Percentiles rank a stretch among this genome's conserved stretches.
Evolutionary conservation across 2,329 filamentous ascomycete genomes (phyloP).

Genomic region (Chlorencoelia australis): DNA sequence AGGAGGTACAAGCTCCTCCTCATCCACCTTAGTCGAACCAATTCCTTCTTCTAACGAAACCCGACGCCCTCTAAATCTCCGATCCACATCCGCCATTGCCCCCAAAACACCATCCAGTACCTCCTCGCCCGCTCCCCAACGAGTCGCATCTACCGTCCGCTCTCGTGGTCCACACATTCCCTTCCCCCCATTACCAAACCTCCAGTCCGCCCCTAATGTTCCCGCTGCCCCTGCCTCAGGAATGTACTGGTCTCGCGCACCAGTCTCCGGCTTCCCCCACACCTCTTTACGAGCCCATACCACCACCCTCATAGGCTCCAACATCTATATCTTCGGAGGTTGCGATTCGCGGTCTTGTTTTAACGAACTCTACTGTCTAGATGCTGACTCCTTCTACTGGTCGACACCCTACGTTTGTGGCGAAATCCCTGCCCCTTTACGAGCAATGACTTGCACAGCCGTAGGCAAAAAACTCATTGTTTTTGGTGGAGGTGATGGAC

Average conservation of each 20-base stretch:
- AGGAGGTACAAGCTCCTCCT: conserved; percentile 6
- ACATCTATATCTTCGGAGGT: conserved; percentile 58
- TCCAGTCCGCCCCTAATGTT: conserved; percentile 47
- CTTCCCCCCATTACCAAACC: conserved; percentile 48
- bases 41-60: conserved; percentile 10
- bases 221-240: conserved; percentile 54
- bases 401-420: conserved; percentile 54
- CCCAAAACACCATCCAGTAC: conserved; percentile 16
- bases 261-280: conserved; percentile 51
- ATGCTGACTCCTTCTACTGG: conserved; percentile 63
- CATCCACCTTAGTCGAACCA: conserved; percentile 12
- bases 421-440: conserved; percentile 52
- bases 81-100: conserved; percentile 36
- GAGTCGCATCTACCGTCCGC: too few relatives aligned
- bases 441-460: conserved; percentile 63
- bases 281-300: conserved; percentile 56
- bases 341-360: conserved; percentile 59
- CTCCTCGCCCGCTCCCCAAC: conserved; percentile 18
- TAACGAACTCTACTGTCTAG: conserved; percentile 59
- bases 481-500: conserved; percentile 61
- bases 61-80: conserved; percentile 37
- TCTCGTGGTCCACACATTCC: conserved; percentile 34
- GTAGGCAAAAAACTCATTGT: conserved; percentile 61
- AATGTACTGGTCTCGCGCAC: conserved; percentile 63
- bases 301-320: conserved; percentile 54